These are phyloP conservation scores for Zygoascus biomembranicola DNA, from an alignment of 805 yeast species.

Conservation along the genomic window DNA sequence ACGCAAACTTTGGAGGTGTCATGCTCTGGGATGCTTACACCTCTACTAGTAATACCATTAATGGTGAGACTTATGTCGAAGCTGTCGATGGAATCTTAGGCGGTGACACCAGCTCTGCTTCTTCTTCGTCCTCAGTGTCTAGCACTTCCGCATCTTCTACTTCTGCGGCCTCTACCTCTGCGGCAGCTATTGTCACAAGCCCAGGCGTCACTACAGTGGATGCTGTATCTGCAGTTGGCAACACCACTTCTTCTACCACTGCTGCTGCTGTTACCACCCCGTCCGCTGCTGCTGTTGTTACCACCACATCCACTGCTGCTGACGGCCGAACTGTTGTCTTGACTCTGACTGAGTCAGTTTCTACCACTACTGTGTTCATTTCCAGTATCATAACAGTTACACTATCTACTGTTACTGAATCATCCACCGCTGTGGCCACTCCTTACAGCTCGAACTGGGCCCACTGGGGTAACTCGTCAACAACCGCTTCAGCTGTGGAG, in stretches of 20 bases:
- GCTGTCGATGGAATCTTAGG: constrained; percentile 38
- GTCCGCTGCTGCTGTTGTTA: constrained; percentile 1
- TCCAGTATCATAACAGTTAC: not conserved
- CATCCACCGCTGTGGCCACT: not conserved
- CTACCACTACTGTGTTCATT: not conserved
- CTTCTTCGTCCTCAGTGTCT: not conserved
- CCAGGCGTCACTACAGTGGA: not conserved
- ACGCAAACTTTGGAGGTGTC: constrained; percentile 52
- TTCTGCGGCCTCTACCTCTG: not conserved
- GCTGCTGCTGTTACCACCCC: not conserved
- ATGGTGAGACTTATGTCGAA: constrained; percentile 37
- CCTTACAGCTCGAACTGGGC: not conserved
- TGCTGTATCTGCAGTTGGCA: constrained; percentile 4
- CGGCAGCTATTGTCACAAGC: not conserved
- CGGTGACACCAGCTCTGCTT: not conserved
- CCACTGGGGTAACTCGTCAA: not conserved
- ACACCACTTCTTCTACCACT: constrained; percentile 1
- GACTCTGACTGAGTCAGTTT: not conserved
- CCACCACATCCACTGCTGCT: not conserved
- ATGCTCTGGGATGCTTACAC: constrained; percentile 82
- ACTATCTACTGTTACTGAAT: not conserved
- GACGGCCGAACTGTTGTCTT: not conserved
- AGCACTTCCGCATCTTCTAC: not conserved
- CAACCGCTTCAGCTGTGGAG: not conserved
- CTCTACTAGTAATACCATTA: constrained; percentile 41